phyloP scores from a whole-genome alignment of 2,329 filamentous ascomycete genomes.

The Colletotrichum tanaceti region DNA sequence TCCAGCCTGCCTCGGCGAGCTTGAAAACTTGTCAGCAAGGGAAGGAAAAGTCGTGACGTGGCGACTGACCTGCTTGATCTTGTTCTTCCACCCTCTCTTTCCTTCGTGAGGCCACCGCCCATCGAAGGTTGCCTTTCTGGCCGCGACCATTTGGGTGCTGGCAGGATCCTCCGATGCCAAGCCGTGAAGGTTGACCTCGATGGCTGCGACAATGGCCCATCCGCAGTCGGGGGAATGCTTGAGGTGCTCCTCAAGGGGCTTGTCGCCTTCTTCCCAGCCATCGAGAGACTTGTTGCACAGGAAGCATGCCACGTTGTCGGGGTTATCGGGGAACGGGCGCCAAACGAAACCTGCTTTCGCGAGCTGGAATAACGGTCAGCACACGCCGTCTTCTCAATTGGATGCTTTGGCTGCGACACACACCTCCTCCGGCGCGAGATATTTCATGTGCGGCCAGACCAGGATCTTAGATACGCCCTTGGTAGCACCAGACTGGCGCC shows the following conservation, averaged over 20 bases:
- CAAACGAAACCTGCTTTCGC: slow-evolving; percentile 94
- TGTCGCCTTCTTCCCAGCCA: slow-evolving; percentile 90
- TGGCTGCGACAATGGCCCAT: slow-evolving; percentile 80
- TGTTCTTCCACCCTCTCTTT: slow-evolving; percentile 90
- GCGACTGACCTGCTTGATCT: slow-evolving; percentile 79
- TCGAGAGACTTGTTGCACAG: slow-evolving; percentile 85
- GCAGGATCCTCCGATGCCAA: slow-evolving; percentile 79
- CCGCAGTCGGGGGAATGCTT: slow-evolving; percentile 85
- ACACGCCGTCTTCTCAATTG: slow-evolving; percentile 28
- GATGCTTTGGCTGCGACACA: slow-evolving; percentile 39
- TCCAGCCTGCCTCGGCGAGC: slow-evolving; percentile 94
- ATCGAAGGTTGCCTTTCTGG: slow-evolving; percentile 86
- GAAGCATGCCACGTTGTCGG: slow-evolving; percentile 92
- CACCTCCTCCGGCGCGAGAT: slow-evolving; percentile 71
- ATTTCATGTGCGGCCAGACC: slow-evolving; percentile 80
- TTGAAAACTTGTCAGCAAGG: slow-evolving; percentile 50
- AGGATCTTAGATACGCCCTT: slow-evolving; percentile 65
- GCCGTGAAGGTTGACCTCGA: slow-evolving; percentile 71
- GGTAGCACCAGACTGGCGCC: slow-evolving; percentile 74
- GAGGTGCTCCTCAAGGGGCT: slow-evolving; percentile 85
- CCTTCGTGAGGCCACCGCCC: slow-evolving; percentile 88
- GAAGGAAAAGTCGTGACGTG: slow-evolving; percentile 7
- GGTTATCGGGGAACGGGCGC: slow-evolving; percentile 77
- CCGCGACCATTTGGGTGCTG: slow-evolving; percentile 76
- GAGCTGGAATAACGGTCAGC: slow-evolving; percentile 65